phyloP scores from a whole-genome alignment of 805 yeast genomes.

The Isabelozyma heimii region DNA sequence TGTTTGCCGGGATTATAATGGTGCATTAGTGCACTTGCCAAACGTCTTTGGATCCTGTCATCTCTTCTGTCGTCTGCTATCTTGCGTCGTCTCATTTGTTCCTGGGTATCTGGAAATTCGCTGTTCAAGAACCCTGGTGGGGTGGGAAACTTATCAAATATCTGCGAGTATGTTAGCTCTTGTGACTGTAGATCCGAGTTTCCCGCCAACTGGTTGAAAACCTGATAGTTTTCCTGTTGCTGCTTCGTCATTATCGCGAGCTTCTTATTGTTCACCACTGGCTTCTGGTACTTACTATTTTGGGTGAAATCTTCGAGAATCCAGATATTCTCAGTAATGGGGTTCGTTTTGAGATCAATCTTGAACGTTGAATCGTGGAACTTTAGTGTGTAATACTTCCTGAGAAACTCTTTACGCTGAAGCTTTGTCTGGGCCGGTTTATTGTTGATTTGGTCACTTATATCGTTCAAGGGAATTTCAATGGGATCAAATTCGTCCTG shows the following conservation, averaged over 20 bases:
- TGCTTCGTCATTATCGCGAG: slow-evolving; percentile 16
- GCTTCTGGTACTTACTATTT: slow-evolving; percentile 21
- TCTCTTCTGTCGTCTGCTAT: slow-evolving; percentile 18
- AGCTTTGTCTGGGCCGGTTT: slow-evolving; percentile 21
- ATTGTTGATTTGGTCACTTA: not conserved
- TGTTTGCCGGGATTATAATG: not conserved
- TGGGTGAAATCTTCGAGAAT: slow-evolving; percentile 33
- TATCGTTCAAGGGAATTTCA: not conserved
- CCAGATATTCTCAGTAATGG: slow-evolving; percentile 38
- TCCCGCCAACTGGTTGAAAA: slow-evolving; percentile 8
- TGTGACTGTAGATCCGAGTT: slow-evolving; percentile 11
- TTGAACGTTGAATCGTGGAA: slow-evolving; percentile 16
- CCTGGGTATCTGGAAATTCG: slow-evolving; percentile 36
- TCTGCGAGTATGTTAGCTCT: slow-evolving; percentile 22
- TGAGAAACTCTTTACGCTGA: slow-evolving; percentile 29
- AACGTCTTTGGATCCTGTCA: slow-evolving; percentile 25
- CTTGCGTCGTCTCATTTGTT: slow-evolving; percentile 17
- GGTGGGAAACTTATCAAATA: slow-evolving; percentile 34
- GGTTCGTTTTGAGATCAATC: slow-evolving; percentile 27
- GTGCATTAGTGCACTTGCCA: slow-evolving; percentile 6
- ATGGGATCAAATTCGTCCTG: slow-evolving; percentile 6
- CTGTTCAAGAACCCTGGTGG: slow-evolving; percentile 42
- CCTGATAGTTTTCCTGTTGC: slow-evolving; percentile 13
- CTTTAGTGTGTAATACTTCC: slow-evolving; percentile 20
- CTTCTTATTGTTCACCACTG: slow-evolving; percentile 9